Evolutionary conservation across 2,329 filamentous ascomycete genomes (phyloP).

Genomic region (Sporothrix pallida): DNA sequence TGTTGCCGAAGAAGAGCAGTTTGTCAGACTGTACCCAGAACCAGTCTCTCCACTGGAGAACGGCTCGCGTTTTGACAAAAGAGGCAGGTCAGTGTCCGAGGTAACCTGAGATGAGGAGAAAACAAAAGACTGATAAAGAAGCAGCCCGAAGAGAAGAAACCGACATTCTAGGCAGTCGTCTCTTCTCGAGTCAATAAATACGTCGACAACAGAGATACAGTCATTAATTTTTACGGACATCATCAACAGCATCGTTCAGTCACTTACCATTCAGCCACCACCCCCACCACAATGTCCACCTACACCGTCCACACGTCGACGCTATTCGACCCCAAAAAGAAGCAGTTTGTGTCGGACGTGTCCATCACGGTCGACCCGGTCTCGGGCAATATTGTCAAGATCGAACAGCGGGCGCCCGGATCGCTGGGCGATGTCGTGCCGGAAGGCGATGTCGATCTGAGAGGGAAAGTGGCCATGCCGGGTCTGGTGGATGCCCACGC

Average conservation of each 20-base stretch:
- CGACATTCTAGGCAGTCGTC: not conserved
- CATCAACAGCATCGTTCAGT: too few species aligned
- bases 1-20: not conserved
- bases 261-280: too few species aligned
- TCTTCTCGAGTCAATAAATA: not conserved
- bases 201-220: too few species aligned
- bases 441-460: not conserved
- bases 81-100: not conserved
- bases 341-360: slow-evolving; percentile 49
- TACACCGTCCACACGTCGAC: slow-evolving; percentile 53
- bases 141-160: not conserved
- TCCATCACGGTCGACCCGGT: slow-evolving; percentile 51
- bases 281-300: too few species aligned
- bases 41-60: not conserved
- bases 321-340: slow-evolving; percentile 55
- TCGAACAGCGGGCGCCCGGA: not conserved
- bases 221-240: too few species aligned
- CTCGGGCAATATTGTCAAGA: slow-evolving; percentile 50
- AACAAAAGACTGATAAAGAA: not conserved
- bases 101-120: not conserved
- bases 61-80: not conserved
- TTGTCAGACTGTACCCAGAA: not conserved
- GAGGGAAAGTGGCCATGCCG: slow-evolving; percentile 9
- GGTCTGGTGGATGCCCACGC: slow-evolving; percentile 5
- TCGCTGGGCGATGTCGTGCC: not conserved